Conservation (phyloP, 1,284 basidiomycete species). For the Trametes versicolor region DNA sequence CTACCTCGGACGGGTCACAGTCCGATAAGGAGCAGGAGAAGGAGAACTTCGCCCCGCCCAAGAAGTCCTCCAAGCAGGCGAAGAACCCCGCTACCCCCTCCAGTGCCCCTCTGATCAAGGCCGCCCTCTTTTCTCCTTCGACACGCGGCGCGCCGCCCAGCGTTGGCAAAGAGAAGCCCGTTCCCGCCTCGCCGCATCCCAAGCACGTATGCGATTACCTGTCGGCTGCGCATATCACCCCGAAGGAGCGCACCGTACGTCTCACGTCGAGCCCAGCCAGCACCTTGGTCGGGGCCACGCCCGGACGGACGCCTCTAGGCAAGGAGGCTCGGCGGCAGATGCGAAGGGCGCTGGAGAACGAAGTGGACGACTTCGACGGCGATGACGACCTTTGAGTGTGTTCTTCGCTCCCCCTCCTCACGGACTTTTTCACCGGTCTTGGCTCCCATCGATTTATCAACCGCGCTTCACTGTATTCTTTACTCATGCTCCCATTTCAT, state of each 20-base stretch:
- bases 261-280: conserved; percentile 15
- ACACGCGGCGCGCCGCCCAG: conserved; percentile 14
- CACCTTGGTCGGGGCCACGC: conserved; percentile 22
- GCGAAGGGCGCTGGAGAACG: conserved; percentile 33
- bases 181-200: conserved; percentile 32
- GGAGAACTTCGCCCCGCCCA: conserved; percentile 58
- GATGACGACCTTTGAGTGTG: conserved; percentile 26
- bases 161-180: conserved; percentile 7
- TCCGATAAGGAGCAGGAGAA: conserved; percentile 53
- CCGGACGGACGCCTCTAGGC: conserved; percentile 29
- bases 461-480: neutral
- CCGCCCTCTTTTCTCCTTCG: conserved; percentile 24
- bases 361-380: conserved; percentile 31
- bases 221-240: conserved; percentile 21
- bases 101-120: conserved; percentile 32
- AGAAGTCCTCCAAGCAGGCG: conserved; percentile 26
- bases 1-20: conserved; percentile 27
- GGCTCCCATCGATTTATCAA: neutral
- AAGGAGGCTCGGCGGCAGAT: conserved; percentile 33
- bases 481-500: conserved; percentile 20
- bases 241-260: conserved; percentile 20
- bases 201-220: conserved; percentile 32
- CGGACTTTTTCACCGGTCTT: neutral
- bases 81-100: conserved; percentile 21
- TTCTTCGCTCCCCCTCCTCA: neutral